A percentile compares a stretch with the other conserved stretches of the same genome.
These are phyloP conservation scores for Trichothecium sympodiale DNA, from an alignment of 2,329 filamentous ascomycete species.

Conservation along the genomic window DNA sequence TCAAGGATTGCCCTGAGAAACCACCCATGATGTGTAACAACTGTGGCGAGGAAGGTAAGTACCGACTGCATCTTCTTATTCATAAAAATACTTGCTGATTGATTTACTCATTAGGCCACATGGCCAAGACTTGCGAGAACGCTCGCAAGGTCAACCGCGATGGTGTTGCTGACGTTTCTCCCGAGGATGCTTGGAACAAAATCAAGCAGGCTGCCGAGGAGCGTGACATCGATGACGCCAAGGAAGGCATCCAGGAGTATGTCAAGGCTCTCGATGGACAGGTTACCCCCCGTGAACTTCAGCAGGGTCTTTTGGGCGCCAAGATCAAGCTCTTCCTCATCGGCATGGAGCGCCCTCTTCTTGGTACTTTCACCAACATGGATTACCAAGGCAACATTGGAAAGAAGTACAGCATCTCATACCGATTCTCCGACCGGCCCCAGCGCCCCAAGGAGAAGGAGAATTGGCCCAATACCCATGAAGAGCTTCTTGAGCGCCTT, in stretches of 20 bases:
- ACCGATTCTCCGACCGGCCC: conserved; percentile 48
- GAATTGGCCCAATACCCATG: conserved; percentile 45
- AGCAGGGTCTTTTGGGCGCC: conserved; percentile 45
- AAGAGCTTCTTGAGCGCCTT: conserved; percentile 55
- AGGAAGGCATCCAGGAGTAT: conserved; percentile 48
- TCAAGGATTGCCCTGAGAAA: conserved; percentile 52
- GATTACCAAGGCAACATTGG: conserved; percentile 58
- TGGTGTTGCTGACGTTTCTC: conserved; percentile 32
- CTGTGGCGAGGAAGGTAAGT: conserved; percentile 47
- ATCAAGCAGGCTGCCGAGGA: conserved; percentile 40
- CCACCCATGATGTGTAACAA: conserved; percentile 46
- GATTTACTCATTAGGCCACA: conserved; percentile 35
- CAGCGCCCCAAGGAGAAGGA: conserved; percentile 46
- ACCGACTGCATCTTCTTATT: background rate
- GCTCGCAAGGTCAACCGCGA: conserved; percentile 47
- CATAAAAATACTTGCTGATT: background rate
- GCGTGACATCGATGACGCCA: conserved; percentile 51
- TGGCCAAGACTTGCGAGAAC: conserved; percentile 42
- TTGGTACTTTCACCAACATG: conserved; percentile 56
- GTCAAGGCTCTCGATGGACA: conserved; percentile 44
- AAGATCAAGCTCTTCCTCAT: conserved; percentile 49
- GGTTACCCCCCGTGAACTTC: conserved; percentile 48
- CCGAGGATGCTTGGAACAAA: conserved; percentile 47
- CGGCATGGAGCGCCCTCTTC: conserved; percentile 43
- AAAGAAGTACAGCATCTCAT: conserved; percentile 53